phyloP scores from a whole-genome alignment of 2,329 filamentous ascomycete genomes.

The Dothistroma septosporum region DNA sequence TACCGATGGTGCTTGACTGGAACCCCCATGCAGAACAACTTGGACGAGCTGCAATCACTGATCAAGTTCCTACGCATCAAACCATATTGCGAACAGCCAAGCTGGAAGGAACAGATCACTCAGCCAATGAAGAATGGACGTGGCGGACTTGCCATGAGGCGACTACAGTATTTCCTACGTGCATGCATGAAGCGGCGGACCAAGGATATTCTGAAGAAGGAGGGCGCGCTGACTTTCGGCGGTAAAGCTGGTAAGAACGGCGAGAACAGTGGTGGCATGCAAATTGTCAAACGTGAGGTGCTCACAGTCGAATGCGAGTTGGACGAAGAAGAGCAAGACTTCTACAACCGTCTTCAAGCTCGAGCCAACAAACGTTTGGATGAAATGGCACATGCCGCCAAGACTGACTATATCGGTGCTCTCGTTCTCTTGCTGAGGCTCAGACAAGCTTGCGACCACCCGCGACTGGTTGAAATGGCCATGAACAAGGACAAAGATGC shows the following conservation, averaged over 20 bases:
- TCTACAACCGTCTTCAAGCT: conserved; percentile 78
- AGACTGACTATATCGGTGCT: conserved; percentile 87
- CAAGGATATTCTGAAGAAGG: conserved; percentile 91
- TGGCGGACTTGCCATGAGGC: conserved; percentile 80
- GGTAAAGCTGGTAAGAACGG: conserved; percentile 58
- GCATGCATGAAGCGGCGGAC: conserved; percentile 99
- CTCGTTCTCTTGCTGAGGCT: conserved; percentile 86
- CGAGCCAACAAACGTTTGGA: conserved; percentile 83
- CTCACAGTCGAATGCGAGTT: conserved; percentile 75
- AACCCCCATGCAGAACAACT: conserved; percentile 96
- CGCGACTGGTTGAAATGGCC: conserved; percentile 78
- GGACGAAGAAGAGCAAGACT: conserved; percentile 71
- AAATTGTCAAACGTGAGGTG: conserved; percentile 86
- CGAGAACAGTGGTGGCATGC: conserved; percentile 63
- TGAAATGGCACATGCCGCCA: conserved; percentile 73
- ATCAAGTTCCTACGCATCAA: conserved; percentile 90
- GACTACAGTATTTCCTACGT: conserved; percentile 77
- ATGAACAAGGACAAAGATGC: conserved; percentile 85
- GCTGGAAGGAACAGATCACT: conserved; percentile 91
- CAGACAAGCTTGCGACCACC: conserved; percentile 92
- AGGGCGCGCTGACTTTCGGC: conserved; percentile 73
- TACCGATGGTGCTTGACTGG: conserved; percentile 96
- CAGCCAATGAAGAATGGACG: conserved; percentile 83
- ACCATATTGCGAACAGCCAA: conserved; percentile 78
- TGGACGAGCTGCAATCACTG: conserved; percentile 91